Evolutionary conservation across 2,329 filamentous ascomycete genomes (phyloP), one percentile per base, ranked within the genome.

Genomic region (Aspergillus fructus): DNA sequence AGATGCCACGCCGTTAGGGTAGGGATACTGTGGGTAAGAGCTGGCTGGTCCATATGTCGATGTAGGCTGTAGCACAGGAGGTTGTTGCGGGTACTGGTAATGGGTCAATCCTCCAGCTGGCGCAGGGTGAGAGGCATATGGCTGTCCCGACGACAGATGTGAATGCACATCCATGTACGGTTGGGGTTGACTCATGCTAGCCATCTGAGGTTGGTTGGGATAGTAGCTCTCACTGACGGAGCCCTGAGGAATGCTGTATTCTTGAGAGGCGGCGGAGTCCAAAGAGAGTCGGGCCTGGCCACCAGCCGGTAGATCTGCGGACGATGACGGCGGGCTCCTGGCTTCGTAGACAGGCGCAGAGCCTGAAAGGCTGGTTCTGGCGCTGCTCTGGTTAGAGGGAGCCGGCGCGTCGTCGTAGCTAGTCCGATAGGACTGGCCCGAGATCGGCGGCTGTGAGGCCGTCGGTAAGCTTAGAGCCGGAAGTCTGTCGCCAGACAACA

Each of bases 161-260:
- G 85, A 80, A 71, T 88, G 83, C 70, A 94, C 92, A 75, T 96
- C 94, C 87, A 96, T 90, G 68, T 96, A 93, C 66, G 86, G 82
- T 69, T 86, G 85, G 67, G 84, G 83, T 76, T 89, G 88, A 79
- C 96, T 96, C 93, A 97, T 96, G 76, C 73, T 80, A 69, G 71
- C 66, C 60, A 74, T 67, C 53, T 74, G 70, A 39, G 66, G 69
- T n/a, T 71, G 70, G 41, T 65, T 68, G 30, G 70, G 68, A 64
- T 78, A 79, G 62, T 79, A 81, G 37, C 71, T 67, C 42, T 78
- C 73, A 52, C 68, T 71, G 45, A 70, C 66, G 23, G 74, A 69
- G 13, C 71, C 59, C 39, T 66, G 72, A 5, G 68, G 66, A 17
- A 73, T 65, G 42, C 67, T 59, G 55, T 74, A 74, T 53, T 75